Conservation (phyloP, 78 protist species). For the Diacronema lutheri region DNA sequence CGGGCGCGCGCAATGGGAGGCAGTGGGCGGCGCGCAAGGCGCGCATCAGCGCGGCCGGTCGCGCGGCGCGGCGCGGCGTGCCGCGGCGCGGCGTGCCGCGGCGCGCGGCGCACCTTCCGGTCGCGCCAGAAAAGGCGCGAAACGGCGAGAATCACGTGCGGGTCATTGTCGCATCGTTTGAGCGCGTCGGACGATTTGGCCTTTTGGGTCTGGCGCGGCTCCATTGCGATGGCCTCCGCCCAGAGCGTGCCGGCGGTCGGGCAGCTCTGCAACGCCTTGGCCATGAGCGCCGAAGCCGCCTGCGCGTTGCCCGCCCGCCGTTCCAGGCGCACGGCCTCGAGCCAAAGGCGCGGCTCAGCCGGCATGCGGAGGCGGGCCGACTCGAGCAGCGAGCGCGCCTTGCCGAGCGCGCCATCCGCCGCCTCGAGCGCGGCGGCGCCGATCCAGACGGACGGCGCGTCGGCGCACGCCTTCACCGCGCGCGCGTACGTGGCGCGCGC, state of each 20-base stretch:
- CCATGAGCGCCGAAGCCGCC: conserved; percentile 40
- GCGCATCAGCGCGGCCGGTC: neutral
- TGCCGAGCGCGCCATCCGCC: neutral
- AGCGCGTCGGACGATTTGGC: conserved; percentile 12
- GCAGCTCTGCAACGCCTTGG: conserved; percentile 75
- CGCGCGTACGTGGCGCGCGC: conserved; percentile 56
- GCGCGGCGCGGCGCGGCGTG: neutral
- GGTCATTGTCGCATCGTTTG: conserved; percentile 47
- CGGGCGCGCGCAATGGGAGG: neutral
- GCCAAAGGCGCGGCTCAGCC: conserved; percentile 60
- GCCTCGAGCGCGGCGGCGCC: conserved; percentile 59
- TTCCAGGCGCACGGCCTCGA: conserved; percentile 62
- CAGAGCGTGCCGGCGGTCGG: conserved; percentile 83
- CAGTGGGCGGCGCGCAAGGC: neutral
- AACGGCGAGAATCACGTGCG: conserved; percentile 54
- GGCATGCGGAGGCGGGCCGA: conserved; percentile 46
- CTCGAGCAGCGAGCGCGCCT: conserved; percentile 80
- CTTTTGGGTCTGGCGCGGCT: conserved; percentile 45
- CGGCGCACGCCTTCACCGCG: conserved; percentile 34
- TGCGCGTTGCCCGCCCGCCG: neutral
- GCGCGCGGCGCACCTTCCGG: conserved; percentile 74
- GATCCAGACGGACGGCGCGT: conserved; percentile 75
- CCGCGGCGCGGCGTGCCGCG: conserved; percentile 38
- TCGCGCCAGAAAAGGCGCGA: conserved; percentile 83
- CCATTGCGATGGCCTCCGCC: conserved; percentile 79